Evolutionary conservation across 1,284 basidiomycete species (phyloP).

Genomic region (Xerocomus amazonicus): DNA sequence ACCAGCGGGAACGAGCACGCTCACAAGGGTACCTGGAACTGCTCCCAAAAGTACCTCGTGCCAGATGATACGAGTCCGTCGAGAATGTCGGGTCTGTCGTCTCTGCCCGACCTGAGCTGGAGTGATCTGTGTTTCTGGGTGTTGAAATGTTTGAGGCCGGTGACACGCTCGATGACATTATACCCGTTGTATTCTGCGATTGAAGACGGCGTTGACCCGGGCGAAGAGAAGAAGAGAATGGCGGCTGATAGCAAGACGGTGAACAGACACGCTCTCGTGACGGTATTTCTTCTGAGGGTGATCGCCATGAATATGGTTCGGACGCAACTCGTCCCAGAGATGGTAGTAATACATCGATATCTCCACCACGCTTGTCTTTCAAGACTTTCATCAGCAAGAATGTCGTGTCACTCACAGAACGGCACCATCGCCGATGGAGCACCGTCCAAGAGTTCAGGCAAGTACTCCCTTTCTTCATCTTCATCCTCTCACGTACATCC

Average conservation of each 20-base stretch:
- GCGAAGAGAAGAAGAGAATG: conserved; percentile 15
- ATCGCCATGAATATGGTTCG: conserved; percentile 19
- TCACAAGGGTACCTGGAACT: conserved; percentile 87
- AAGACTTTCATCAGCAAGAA: neutral
- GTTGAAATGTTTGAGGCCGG: conserved; percentile 78
- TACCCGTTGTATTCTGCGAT: conserved; percentile 26
- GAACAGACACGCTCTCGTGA: conserved; percentile 17
- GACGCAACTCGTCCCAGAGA: too few relatives aligned
- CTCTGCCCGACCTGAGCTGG: conserved; percentile 81
- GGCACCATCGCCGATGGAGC: conserved; percentile 8
- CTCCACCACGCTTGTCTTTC: neutral
- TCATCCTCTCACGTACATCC: conserved; percentile 4
- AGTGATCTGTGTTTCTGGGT: conserved; percentile 83
- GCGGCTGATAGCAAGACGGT: conserved; percentile 17
- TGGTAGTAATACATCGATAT: neutral
- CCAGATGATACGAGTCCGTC: conserved; percentile 73
- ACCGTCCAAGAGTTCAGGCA: conserved; percentile 37
- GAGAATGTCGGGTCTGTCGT: conserved; percentile 79
- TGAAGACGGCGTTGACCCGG: conserved; percentile 14
- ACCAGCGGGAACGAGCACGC: conserved; percentile 19
- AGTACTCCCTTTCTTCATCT: neutral
- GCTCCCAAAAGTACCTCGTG: conserved; percentile 82
- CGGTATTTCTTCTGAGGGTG: conserved; percentile 20
- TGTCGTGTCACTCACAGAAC: neutral
- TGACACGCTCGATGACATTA: conserved; percentile 82